These are phyloP conservation scores for Apophysomyces elegans DNA, from an alignment of 371 early-diverging fungal species.

Conservation along the genomic window DNA sequence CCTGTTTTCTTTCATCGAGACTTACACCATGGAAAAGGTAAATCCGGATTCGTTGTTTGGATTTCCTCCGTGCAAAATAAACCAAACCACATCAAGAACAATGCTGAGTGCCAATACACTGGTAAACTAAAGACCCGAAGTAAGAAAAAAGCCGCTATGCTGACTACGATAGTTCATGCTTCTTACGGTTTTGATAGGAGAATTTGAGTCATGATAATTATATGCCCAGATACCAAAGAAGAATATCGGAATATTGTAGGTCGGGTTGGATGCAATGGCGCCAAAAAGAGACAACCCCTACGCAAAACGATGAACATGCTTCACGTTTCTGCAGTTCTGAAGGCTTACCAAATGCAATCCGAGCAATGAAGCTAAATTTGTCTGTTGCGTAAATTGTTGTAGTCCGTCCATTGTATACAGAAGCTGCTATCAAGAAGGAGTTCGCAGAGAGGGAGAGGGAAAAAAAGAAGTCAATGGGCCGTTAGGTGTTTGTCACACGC, in stretches of 20 bases:
- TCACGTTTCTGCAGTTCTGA: not conserved
- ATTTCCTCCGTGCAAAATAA: constrained; percentile 44
- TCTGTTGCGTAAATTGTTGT: constrained; percentile 44
- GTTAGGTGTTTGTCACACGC: constrained; percentile 6
- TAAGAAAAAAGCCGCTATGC: not conserved
- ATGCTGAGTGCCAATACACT: constrained; percentile 46
- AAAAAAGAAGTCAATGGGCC: constrained; percentile 1
- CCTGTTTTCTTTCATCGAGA: not conserved
- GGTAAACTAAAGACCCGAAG: constrained; percentile 36
- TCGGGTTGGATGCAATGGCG: constrained; percentile 44
- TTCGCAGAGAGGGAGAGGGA: not conserved
- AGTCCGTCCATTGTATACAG: constrained; percentile 36
- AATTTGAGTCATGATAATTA: constrained; percentile 50
- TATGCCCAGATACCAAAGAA: constrained; percentile 59
- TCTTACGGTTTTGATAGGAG: constrained; percentile 52
- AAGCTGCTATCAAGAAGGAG: not conserved
- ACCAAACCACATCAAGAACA: constrained; percentile 50
- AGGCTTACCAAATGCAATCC: constrained; percentile 46
- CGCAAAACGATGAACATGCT: not conserved
- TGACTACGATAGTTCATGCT: not conserved
- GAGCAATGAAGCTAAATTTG: constrained; percentile 50
- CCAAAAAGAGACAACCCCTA: constrained; percentile 51
- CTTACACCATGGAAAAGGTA: constrained; percentile 49
- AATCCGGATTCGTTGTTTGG: constrained; percentile 45
- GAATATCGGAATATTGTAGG: constrained; percentile 54